Evolutionary conservation across 257 asterid genomes (phyloP).

Genomic region (Ilex asprella): DNA sequence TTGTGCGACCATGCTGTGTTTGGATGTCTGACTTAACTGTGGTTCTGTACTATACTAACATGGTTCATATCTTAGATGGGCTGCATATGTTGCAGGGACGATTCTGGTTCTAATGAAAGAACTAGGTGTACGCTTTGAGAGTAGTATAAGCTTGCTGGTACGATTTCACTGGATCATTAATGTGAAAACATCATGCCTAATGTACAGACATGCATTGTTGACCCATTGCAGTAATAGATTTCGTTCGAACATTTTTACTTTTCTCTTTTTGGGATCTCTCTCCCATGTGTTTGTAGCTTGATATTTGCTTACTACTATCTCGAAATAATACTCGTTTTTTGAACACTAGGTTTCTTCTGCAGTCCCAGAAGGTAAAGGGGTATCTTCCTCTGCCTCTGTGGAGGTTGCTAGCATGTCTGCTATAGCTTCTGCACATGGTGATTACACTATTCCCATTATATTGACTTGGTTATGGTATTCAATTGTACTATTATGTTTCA

Average conservation of each 20-base stretch:
- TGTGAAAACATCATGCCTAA: not conserved
- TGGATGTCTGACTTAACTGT: slow-evolving; percentile 7
- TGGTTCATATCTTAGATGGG: slow-evolving; percentile 62
- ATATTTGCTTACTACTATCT: not conserved
- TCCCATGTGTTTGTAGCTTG: not conserved
- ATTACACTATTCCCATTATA: not conserved
- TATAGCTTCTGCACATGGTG: slow-evolving; percentile 88
- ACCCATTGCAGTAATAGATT: not conserved
- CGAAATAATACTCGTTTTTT: not conserved
- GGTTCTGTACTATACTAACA: slow-evolving; percentile 21
- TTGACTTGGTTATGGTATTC: no score
- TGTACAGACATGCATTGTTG: not conserved
- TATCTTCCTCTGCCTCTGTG: slow-evolving; percentile 92
- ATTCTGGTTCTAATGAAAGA: slow-evolving; percentile 94
- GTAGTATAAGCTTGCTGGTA: slow-evolving; percentile 87
- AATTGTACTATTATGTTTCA: no score
- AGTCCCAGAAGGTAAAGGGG: slow-evolving; percentile 99
- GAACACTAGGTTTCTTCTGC: slow-evolving; percentile 84
- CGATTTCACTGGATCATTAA: not conserved
- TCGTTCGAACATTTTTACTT: not conserved
- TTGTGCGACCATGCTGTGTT: slow-evolving; percentile 7
- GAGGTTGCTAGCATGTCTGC: slow-evolving; percentile 99
- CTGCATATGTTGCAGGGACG: slow-evolving; percentile 98
- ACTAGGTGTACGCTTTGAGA: slow-evolving; percentile 63
- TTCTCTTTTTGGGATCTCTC: not conserved